Evolutionary conservation across 164 flowering plant genomes (phyloP).

Genomic region (Stephania japonica): DNA sequence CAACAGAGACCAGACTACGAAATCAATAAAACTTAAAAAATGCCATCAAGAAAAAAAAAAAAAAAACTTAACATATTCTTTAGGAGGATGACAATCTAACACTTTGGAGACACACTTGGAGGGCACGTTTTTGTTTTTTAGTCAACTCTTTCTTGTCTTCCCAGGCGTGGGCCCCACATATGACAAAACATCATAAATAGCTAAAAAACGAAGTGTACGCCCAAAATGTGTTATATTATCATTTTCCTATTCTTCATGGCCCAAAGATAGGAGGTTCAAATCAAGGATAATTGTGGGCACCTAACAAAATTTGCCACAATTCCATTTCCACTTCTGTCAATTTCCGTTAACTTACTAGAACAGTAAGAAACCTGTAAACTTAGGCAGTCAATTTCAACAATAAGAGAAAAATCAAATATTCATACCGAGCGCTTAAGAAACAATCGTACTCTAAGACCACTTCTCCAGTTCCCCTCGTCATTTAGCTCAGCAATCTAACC

Average conservation of each 20-base stretch:
- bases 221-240: too few relatives aligned
- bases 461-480: conserved; percentile 86
- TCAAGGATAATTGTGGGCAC: neutral
- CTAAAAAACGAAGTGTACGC: too few relatives aligned
- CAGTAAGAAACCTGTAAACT: neutral
- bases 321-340: neutral
- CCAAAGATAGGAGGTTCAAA: neutral
- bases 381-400: neutral
- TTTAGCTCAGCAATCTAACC: conserved; percentile 85
- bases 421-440: conserved; percentile 56
- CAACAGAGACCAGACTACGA: neutral
- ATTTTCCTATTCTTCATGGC: too few relatives aligned
- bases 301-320: neutral
- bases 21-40: neutral
- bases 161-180: too few relatives aligned
- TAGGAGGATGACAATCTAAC: too few relatives aligned
- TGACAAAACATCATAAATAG: too few relatives aligned
- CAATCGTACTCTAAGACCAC: conserved; percentile 73
- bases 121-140: too few relatives aligned
- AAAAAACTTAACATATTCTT: too few relatives aligned
- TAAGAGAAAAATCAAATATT: neutral
- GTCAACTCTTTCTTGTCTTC: too few relatives aligned
- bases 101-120: too few relatives aligned
- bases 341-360: too few relatives aligned
- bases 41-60: too few relatives aligned